Evolutionary conservation across 495 filamentous ascomycete genomes (phyloP).

Genomic region (Hypoxylon perforatum): DNA sequence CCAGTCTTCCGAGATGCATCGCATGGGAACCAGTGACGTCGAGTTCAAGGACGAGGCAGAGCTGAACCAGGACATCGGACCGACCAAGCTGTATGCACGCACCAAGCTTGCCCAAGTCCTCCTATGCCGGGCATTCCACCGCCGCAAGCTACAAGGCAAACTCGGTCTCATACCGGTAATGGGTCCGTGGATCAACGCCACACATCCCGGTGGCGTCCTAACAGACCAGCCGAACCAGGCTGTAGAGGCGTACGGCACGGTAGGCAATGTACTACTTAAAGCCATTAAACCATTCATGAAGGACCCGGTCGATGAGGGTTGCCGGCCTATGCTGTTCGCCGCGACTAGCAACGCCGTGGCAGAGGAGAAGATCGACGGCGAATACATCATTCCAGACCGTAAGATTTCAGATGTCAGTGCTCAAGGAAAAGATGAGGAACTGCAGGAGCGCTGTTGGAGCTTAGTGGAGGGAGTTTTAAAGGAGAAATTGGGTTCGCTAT

Average conservation of each 20-base stretch:
- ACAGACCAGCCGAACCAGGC: constrained; percentile 65
- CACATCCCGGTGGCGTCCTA: constrained; percentile 61
- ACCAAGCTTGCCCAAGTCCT: constrained; percentile 67
- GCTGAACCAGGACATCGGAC: constrained; percentile 66
- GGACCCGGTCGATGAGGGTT: constrained; percentile 59
- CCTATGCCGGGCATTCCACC: constrained; percentile 46
- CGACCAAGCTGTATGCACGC: constrained; percentile 63
- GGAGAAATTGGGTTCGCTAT: constrained; percentile 44
- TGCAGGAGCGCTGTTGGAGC: constrained; percentile 54
- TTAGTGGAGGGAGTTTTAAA: constrained; percentile 52
- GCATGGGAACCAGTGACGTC: constrained; percentile 53
- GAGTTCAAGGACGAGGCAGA: constrained; percentile 61
- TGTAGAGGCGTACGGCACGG: constrained; percentile 61
- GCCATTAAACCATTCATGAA: constrained; percentile 60
- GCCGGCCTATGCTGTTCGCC: constrained; percentile 61
- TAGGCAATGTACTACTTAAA: constrained; percentile 53
- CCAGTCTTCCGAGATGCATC: constrained; percentile 67
- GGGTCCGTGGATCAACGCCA: constrained; percentile 57
- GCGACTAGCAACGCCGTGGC: constrained; percentile 58
- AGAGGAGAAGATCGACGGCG: constrained; percentile 58
- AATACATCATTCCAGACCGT: constrained; percentile 66
- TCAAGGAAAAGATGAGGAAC: constrained; percentile 50
- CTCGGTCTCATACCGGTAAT: constrained; percentile 24
- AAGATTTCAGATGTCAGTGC: constrained; percentile 57
- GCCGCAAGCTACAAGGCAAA: constrained; percentile 52